Evolutionary conservation across 2,329 filamentous ascomycete species (phyloP).

Genomic region (Alternaria novae-zelandiae): DNA sequence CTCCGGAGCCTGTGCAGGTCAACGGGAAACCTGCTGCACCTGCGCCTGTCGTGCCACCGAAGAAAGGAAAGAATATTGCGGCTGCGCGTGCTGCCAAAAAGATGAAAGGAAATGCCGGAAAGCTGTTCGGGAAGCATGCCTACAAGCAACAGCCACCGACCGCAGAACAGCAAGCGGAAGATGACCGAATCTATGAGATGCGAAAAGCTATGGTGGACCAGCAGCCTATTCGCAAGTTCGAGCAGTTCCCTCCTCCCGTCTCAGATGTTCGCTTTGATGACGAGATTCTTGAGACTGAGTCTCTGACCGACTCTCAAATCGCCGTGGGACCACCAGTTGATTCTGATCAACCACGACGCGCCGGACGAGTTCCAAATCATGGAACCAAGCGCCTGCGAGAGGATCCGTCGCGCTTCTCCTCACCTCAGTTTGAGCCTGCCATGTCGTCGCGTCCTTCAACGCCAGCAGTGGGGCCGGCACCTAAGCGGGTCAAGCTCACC

Average conservation of each 20-base stretch:
- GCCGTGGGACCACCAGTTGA: slow-evolving; percentile 45
- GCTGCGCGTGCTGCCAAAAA: slow-evolving; percentile 42
- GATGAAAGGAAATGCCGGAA: slow-evolving; percentile 36
- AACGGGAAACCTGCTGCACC: slow-evolving; percentile 32
- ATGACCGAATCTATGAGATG: slow-evolving; percentile 30
- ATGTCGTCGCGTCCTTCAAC: slow-evolving; percentile 43
- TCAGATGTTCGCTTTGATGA: slow-evolving; percentile 47
- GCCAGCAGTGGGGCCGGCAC: slow-evolving; percentile 35
- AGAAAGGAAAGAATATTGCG: slow-evolving; percentile 37
- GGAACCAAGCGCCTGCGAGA: slow-evolving; percentile 42
- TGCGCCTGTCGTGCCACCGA: slow-evolving; percentile 21
- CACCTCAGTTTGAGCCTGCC: slow-evolving; percentile 40
- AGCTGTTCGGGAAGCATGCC: slow-evolving; percentile 37
- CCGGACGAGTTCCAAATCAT: slow-evolving; percentile 35
- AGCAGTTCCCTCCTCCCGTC: slow-evolving; percentile 25
- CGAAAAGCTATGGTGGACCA: slow-evolving; percentile 36
- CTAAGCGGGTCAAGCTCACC: slow-evolving; percentile 45
- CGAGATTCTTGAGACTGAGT: slow-evolving; percentile 46
- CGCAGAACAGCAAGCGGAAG: slow-evolving; percentile 34
- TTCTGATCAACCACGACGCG: slow-evolving; percentile 37
- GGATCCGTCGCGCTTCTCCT: slow-evolving; percentile 38
- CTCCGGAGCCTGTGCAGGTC: slow-evolving; percentile 35
- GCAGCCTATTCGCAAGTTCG: slow-evolving; percentile 31
- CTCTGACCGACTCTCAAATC: slow-evolving; percentile 44
- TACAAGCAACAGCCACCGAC: slow-evolving; percentile 38